Base-by-base conservation (phyloP, 192 early-diverging fungal species). In the Coemansia sp. region DNA sequence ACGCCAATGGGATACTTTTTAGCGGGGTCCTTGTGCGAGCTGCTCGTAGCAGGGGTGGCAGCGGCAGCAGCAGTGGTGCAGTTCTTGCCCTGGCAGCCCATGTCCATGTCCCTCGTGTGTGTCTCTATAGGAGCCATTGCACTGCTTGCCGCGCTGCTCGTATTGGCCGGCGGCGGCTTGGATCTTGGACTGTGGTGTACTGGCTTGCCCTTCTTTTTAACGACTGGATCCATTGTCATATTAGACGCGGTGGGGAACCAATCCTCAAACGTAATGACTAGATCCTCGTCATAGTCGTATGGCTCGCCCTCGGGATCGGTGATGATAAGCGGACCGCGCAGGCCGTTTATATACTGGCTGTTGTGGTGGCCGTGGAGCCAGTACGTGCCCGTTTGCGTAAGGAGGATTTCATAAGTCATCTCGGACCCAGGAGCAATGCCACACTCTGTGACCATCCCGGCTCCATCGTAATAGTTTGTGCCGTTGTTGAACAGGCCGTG, bases 401-500 rank as follows among this genome's bases (percentile, higher is more conserved):
- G 62, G n/a, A 70, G 67, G 54, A 88, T 87, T n/a, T 71, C 80
- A 71, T 94, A 94, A 6, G 85, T 84, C 62, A 87, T 82, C 35
- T 58, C 67, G 18, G 62, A 63, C 9, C 82, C 77, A 3, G 83
- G 69, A 6, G 90, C 86, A 44, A 94, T 87, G 0, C 83, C 83
- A 67, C 92, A 91, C 59, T 92, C 84, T n/a, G 89, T 89, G 38
- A 87, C 68, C 65, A 80, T 83, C 9, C 75, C 66, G 1, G 86
- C 78, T 18, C 91, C 90, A 68, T 93, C 92, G 24, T 83, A 76
- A 65, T 83, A 87, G 60, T 67, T 76, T 24, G 86, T 86, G 46
- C 85, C 87, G 58, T 86, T 90, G 60, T 91, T 87, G 66, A 87
- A 87, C 2, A 93, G 58, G 11, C 93, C 93, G 61, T 94, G 93